A percentile compares a stretch with the other conserved stretches of the same genome.
phyloP scores from a whole-genome alignment of 2,329 filamentous ascomycete species.

The Dothistroma pini region DNA sequence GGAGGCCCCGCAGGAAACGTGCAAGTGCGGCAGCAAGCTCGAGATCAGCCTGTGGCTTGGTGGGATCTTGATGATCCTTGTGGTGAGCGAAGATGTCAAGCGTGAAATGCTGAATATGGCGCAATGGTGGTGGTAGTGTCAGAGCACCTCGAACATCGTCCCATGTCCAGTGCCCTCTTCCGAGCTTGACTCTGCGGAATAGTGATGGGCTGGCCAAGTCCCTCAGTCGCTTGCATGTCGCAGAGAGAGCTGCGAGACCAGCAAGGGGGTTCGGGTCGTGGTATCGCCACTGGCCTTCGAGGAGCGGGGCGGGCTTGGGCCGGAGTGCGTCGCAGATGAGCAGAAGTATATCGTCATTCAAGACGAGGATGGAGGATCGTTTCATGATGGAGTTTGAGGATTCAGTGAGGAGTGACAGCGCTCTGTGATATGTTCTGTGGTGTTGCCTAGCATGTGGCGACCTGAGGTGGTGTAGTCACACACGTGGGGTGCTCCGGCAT shows the following conservation, averaged over 20 bases:
- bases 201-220: background rate
- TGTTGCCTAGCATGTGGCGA: background rate
- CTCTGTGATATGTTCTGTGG: background rate
- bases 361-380: constrained; percentile 1
- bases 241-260: background rate
- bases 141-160: background rate
- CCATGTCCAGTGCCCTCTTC: background rate
- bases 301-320: background rate
- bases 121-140: background rate
- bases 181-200: constrained; percentile 1
- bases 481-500: background rate
- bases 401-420: background rate
- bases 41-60: background rate
- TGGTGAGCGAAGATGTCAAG: background rate
- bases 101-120: constrained; percentile 1
- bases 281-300: background rate
- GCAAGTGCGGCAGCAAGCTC: background rate
- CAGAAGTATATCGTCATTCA: constrained; percentile 3
- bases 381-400: background rate
- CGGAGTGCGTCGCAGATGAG: constrained; percentile 1
- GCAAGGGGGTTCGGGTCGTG: constrained; percentile 1
- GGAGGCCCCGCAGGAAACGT: background rate
- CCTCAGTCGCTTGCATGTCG: constrained; percentile 1
- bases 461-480: background rate
- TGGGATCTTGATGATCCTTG: background rate